Conservation (phyloP, 2,329 filamentous ascomycete genomes). For the Aphanocladium album region DNA sequence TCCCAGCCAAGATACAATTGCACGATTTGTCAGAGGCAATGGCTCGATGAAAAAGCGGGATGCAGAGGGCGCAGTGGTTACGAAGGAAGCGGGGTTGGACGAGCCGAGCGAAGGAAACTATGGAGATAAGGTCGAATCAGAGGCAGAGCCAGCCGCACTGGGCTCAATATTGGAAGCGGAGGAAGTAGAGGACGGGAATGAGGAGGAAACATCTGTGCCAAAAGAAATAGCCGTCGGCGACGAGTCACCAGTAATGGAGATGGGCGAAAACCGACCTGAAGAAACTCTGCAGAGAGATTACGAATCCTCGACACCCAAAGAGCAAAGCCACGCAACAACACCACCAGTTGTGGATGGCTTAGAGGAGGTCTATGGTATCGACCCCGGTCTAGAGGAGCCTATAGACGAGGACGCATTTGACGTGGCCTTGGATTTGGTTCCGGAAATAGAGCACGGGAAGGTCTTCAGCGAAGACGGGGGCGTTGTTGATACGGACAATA, state of each 20-base stretch:
- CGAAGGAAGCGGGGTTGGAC: background rate
- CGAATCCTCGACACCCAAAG: too few species aligned
- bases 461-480: too few species aligned
- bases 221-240: background rate
- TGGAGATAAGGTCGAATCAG: too few species aligned
- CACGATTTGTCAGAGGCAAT: constrained; percentile 43
- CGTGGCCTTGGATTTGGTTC: background rate
- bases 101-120: constrained; percentile 15
- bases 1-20: constrained; percentile 54
- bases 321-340: too few species aligned
- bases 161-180: constrained; percentile 1
- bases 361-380: background rate
- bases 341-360: too few species aligned
- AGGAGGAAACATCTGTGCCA: background rate
- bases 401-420: background rate
- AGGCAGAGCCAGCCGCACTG: background rate
- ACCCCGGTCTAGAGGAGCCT: background rate
- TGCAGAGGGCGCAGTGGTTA: constrained; percentile 14
- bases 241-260: background rate
- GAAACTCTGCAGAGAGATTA: too few species aligned
- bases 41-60: constrained; percentile 28
- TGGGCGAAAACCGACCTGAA: too few species aligned
- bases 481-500: background rate
- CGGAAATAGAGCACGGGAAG: too few species aligned
- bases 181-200: background rate